A percentile compares a stretch with the other conserved stretches of the same genome.
phyloP scores from a whole-genome alignment of 495 filamentous ascomycete species.

The Penicillium egyptiacum region DNA sequence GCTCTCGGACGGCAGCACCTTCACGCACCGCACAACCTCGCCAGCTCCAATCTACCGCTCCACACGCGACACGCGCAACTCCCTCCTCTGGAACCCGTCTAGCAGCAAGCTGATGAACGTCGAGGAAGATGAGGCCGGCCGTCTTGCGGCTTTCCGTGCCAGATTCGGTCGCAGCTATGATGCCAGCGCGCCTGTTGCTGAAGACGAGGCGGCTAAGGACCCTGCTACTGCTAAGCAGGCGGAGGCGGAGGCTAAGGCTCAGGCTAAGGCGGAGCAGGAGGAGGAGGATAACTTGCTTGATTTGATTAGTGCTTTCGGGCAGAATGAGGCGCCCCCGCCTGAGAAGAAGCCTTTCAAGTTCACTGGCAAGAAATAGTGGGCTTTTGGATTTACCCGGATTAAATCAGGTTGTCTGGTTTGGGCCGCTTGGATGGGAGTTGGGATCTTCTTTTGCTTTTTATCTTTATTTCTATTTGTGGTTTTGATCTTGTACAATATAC shows the following conservation, averaged over 20 bases:
- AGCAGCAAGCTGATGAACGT: slow-evolving; percentile 75
- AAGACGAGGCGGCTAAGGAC: slow-evolving; percentile 33
- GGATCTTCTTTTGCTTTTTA: slow-evolving; percentile 10
- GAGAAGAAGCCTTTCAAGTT: slow-evolving; percentile 27
- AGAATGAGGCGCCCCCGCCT: slow-evolving; percentile 34
- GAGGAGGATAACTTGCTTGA: slow-evolving; percentile 64
- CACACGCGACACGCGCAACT: slow-evolving; percentile 84
- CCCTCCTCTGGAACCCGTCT: slow-evolving; percentile 84
- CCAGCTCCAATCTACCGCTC: slow-evolving; percentile 73
- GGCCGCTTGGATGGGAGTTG: slow-evolving; percentile 24
- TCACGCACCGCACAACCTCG: slow-evolving; percentile 83
- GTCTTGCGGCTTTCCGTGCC: slow-evolving; percentile 78
- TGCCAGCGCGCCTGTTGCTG: slow-evolving; percentile 42
- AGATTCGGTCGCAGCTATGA: slow-evolving; percentile 86
- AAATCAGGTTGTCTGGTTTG: slow-evolving; percentile 3
- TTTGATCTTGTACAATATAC: slow-evolving; percentile 33
- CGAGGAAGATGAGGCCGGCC: slow-evolving; percentile 93
- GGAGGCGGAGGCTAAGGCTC: slow-evolving; percentile 33
- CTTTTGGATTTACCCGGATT: background rate
- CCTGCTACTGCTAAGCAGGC: slow-evolving; percentile 21
- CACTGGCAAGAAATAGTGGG: slow-evolving; percentile 27
- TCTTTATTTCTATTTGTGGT: slow-evolving; percentile 19
- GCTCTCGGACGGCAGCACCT: slow-evolving; percentile 87
- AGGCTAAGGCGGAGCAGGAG: slow-evolving; percentile 38
- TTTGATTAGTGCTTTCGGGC: slow-evolving; percentile 66